Base-by-base conservation (phyloP, 192 early-diverging fungal genomes). In the Gamsiella multidivaricata region DNA sequence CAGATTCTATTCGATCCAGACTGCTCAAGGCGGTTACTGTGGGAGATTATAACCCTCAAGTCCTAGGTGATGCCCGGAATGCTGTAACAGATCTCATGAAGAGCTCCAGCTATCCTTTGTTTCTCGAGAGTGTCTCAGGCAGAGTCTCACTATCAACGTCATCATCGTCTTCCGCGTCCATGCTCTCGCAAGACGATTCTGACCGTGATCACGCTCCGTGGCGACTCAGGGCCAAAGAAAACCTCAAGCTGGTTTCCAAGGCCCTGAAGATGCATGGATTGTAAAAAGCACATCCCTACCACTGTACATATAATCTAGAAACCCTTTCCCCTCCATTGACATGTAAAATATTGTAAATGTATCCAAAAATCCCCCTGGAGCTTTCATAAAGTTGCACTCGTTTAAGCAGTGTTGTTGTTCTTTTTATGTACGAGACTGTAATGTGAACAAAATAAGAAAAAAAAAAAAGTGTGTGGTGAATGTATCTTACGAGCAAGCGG, bases 21-120 rank as follows among this genome's bases (percentile, higher is more conserved):
- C n/a, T 83, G 12, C 23, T 80, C n/a, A 65, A 80, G 39, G 33
- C 58, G 0, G 66, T 75, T 2, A 22, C 54, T 14, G 37, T 39
- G 0, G 54, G 68, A 6, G 46, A 65, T 15, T 83, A 76, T 41
- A 72, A 79, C 22, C 73, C 82, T 7, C 54, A 46, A 12, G n/a
- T 83, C n/a, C 73, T 83, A 1, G 43, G 53, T 5, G 67, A 51
- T 1, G 64, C 73, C 8, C 23, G 53, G 0, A 41, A 51, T 22
- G 33, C 69, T 11, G 52, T 81, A 1, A 32, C 66, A 11, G 82
- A 83, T 54, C 72, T 83, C 25, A 70, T 83, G 61, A 71, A 71
- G 54, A 50, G 43, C 34, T 45, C 60, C 23, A 50, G 69, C 33
- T 71, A 57, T 36, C 69, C 69, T 18, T 36, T 63, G 53, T 71